Percentiles rank a stretch among this genome's conserved stretches.
Conservation (phyloP, 2,329 filamentous ascomycete species). For the Metarhizium album region DNA sequence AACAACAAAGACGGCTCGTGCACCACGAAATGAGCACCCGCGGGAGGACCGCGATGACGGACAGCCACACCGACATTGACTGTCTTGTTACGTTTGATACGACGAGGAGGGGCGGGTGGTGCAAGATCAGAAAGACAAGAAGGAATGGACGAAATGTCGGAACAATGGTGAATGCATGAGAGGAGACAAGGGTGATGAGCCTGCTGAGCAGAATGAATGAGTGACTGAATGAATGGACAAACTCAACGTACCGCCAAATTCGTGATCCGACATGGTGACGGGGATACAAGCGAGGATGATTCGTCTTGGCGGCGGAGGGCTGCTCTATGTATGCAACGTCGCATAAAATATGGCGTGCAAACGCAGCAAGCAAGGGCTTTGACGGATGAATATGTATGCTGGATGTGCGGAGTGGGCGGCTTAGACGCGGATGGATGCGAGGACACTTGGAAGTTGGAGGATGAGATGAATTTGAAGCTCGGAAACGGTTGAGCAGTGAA, state of each 20-base stretch:
- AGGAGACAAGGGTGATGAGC: background rate
- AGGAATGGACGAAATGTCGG: background rate
- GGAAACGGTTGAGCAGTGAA: background rate
- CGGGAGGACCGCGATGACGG: background rate
- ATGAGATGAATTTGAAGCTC: background rate
- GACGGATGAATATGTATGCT: no score
- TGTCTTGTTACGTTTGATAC: background rate
- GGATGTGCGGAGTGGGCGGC: no score
- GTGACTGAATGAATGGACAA: no score
- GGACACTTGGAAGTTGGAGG: background rate
- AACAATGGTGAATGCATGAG: background rate
- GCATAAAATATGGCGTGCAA: background rate
- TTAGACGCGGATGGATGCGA: background rate
- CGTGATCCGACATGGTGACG: slow-evolving; percentile 51
- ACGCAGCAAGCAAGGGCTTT: no score
- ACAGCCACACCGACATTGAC: background rate
- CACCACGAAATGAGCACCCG: background rate
- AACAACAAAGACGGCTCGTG: background rate
- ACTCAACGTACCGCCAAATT: slow-evolving; percentile 42
- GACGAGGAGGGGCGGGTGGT: slow-evolving; percentile 2
- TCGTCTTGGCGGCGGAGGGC: no score
- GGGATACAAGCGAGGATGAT: background rate
- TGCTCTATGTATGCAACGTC: background rate
- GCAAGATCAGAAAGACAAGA: background rate
- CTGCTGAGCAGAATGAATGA: background rate